Conservation (phyloP, 108 stramenopile species). For the Fragilaria crotonensis region DNA sequence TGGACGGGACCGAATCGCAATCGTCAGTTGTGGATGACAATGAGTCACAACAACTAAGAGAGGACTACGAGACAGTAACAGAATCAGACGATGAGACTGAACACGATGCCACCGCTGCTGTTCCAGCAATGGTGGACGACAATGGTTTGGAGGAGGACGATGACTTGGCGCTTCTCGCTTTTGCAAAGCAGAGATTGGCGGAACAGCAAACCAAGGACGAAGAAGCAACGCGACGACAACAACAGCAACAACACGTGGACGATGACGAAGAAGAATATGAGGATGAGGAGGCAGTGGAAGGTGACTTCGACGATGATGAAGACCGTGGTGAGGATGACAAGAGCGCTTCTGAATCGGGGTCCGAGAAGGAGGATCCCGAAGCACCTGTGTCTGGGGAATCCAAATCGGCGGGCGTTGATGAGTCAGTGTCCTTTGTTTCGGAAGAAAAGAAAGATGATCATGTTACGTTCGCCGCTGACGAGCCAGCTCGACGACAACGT, state of each 20-base stretch:
- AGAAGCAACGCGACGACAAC: not conserved
- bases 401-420: not conserved
- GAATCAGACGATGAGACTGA: too few relatives aligned
- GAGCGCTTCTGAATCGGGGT: not conserved
- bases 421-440: not conserved
- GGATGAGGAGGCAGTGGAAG: not conserved
- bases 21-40: too few relatives aligned
- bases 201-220: not conserved
- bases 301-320: not conserved
- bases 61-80: too few relatives aligned
- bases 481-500: not conserved
- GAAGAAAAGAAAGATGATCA: not conserved
- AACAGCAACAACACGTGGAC: not conserved
- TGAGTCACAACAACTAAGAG: too few relatives aligned
- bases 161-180: not conserved
- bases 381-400: not conserved
- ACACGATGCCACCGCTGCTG: too few relatives aligned
- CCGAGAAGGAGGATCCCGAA: not conserved
- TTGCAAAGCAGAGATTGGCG: not conserved
- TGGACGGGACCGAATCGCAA: too few relatives aligned
- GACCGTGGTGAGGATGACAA: not conserved
- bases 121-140: too few relatives aligned
- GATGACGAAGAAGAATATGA: not conserved
- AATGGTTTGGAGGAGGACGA: constrained; percentile 2
- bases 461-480: not conserved